phyloP scores from a whole-genome alignment of 495 filamentous ascomycete genomes.

The Penicillium crystallinum region DNA sequence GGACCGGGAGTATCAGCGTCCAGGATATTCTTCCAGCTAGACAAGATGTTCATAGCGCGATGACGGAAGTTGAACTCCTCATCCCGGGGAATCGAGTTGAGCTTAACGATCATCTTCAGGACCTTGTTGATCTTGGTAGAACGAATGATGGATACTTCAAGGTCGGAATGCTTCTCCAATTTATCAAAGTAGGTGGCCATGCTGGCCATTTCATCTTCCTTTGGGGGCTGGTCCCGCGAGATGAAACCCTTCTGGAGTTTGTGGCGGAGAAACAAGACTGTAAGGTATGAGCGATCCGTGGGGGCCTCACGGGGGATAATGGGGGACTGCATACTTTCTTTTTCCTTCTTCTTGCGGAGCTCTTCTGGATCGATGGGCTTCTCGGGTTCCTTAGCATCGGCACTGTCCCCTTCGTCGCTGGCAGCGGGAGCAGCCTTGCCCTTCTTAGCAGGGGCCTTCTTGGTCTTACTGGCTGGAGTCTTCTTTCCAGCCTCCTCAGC shows the following conservation, averaged over 20 bases:
- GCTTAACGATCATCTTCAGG: conserved; percentile 81
- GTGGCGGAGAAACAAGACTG: conserved; percentile 79
- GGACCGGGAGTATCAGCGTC: conserved; percentile 45
- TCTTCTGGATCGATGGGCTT: conserved; percentile 54
- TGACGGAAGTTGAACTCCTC: conserved; percentile 80
- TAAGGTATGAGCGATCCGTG: conserved; percentile 2
- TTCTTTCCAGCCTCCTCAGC: conserved; percentile 41
- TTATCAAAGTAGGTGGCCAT: conserved; percentile 79
- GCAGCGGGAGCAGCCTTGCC: conserved; percentile 42
- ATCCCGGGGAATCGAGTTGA: conserved; percentile 74
- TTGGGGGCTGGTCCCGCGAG: conserved; percentile 69
- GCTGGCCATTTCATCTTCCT: conserved; percentile 79
- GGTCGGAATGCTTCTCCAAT: conserved; percentile 69
- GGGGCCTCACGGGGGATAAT: background rate
- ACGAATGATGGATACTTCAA: conserved; percentile 81
- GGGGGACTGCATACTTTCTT: conserved; percentile 52
- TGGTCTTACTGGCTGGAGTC: conserved; percentile 55
- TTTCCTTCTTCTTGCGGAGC: conserved; percentile 58
- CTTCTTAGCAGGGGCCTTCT: conserved; percentile 42
- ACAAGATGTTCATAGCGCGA: conserved; percentile 65
- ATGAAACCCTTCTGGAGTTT: conserved; percentile 89
- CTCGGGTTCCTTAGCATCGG: conserved; percentile 47
- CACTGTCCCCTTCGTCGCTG: conserved; percentile 36
- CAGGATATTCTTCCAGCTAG: conserved; percentile 79
- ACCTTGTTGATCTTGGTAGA: conserved; percentile 93